These are phyloP conservation scores for Euptelea pleiosperma DNA, from an alignment of 164 flowering plant species.

Conservation along the genomic window DNA sequence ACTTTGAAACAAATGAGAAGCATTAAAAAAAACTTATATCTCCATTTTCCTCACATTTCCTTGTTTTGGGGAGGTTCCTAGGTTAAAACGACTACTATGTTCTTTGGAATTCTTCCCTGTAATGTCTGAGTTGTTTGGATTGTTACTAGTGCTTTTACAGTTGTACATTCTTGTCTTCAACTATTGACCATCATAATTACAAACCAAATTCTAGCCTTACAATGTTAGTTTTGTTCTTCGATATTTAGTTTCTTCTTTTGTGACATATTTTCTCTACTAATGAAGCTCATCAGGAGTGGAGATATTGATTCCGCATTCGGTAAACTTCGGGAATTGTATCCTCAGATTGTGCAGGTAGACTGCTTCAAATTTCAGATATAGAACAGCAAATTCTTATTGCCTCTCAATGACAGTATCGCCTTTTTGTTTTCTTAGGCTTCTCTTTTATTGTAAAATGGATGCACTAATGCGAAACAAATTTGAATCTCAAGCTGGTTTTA, in stretches of 20 bases:
- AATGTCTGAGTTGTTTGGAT: neutral
- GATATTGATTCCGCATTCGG: slow-evolving; percentile 68
- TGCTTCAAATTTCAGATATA: slow-evolving; percentile 6
- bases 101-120: neutral
- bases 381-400: neutral
- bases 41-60: too few relatives aligned
- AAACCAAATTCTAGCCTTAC: neutral
- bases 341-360: slow-evolving; percentile 78
- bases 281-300: slow-evolving; percentile 85
- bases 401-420: neutral
- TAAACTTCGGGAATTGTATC: slow-evolving; percentile 79
- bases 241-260: neutral
- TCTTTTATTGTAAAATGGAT: slow-evolving; percentile 2
- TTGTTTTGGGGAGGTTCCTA: too few relatives aligned
- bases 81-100: too few relatives aligned
- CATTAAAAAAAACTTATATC: too few relatives aligned
- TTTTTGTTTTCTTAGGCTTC: neutral
- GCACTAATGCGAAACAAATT: neutral
- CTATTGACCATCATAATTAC: neutral
- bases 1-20: too few relatives aligned
- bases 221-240: neutral
- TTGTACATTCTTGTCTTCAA: neutral
- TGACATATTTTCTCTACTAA: slow-evolving; percentile 17
- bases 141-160: neutral
- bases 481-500: too few relatives aligned